These are phyloP conservation scores for Colletotrichum liaoningense DNA, from an alignment of 2,329 filamentous ascomycete genomes.

Conservation along the genomic window DNA sequence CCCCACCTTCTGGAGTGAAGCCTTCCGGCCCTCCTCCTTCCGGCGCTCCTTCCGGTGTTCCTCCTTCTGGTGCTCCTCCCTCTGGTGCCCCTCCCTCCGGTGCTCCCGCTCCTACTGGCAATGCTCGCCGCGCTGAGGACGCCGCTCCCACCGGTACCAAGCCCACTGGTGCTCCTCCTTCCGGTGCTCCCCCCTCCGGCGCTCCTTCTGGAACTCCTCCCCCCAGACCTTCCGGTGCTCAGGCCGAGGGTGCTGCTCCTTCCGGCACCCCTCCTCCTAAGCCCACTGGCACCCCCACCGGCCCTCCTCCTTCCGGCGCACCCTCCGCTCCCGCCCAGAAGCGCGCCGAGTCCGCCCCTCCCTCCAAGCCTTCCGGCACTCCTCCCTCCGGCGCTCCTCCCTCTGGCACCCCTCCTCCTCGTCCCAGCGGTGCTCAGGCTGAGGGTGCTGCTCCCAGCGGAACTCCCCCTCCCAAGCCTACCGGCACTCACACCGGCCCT, in stretches of 20 bases:
- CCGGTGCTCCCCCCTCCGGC: slow-evolving; percentile 8
- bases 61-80: not conserved
- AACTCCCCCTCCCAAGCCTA: slow-evolving; percentile 4
- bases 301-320: slow-evolving; percentile 7
- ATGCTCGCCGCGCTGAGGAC: not conserved
- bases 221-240: slow-evolving; percentile 9
- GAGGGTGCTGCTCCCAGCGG: not conserved
- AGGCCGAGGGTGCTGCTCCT: not conserved
- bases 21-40: not conserved
- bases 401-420: slow-evolving; percentile 12
- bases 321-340: not conserved
- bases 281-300: not conserved
- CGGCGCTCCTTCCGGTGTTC: not conserved
- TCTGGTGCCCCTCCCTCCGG: slow-evolving; percentile 12
- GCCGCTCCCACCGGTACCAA: not conserved
- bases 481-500: not conserved
- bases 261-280: not conserved
- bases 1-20: slow-evolving; percentile 10
- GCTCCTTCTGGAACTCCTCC: not conserved
- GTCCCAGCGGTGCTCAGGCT: not conserved
- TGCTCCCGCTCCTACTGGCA: not conserved
- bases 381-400: slow-evolving; percentile 9
- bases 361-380: not conserved
- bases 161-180: slow-evolving; percentile 8
- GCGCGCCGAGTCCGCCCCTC: not conserved